Evolutionary conservation across 2,329 filamentous ascomycete genomes (phyloP).

Genomic region (Arachnopeziza araneosa): DNA sequence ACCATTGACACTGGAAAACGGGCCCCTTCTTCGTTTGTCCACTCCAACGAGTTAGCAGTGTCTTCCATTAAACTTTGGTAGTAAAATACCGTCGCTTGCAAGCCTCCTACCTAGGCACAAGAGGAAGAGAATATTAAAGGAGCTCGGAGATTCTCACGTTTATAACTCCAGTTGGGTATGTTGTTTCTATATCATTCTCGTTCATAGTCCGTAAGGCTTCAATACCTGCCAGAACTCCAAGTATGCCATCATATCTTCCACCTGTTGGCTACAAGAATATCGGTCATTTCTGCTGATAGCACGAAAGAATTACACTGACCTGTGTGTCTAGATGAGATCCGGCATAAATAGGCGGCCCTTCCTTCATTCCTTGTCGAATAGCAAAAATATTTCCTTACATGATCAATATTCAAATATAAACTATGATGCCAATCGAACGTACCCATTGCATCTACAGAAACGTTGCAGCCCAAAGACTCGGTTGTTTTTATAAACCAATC

Average conservation of each 20-base stretch:
- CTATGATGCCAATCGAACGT: background rate
- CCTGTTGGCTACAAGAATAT: slow-evolving; percentile 45
- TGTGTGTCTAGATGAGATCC: slow-evolving; percentile 67
- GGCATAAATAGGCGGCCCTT: slow-evolving; percentile 59
- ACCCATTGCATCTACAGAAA: slow-evolving; percentile 69
- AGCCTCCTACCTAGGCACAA: background rate
- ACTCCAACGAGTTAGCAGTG: slow-evolving; percentile 28
- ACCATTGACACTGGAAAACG: slow-evolving; percentile 73
- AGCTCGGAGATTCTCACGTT: slow-evolving; percentile 8
- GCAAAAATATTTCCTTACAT: slow-evolving; percentile 62
- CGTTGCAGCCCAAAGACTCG: slow-evolving; percentile 56
- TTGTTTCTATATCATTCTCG: slow-evolving; percentile 62
- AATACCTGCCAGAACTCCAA: slow-evolving; percentile 67
- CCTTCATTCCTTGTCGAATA: slow-evolving; percentile 55
- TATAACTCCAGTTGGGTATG: slow-evolving; percentile 39
- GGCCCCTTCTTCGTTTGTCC: slow-evolving; percentile 76
- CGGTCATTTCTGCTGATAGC: slow-evolving; percentile 23
- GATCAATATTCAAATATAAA: background rate
- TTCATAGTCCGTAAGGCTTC: slow-evolving; percentile 66
- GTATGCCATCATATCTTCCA: slow-evolving; percentile 70
- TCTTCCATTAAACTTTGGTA: background rate
- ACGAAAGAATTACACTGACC: slow-evolving; percentile 22
- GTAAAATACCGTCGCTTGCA: too few relatives aligned
- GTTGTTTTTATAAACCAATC: slow-evolving; percentile 70
- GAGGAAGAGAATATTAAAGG: background rate